These are phyloP conservation scores for Fomitopsis serialis DNA, from an alignment of 768 basidiomycete genomes.

Conservation along the genomic window DNA sequence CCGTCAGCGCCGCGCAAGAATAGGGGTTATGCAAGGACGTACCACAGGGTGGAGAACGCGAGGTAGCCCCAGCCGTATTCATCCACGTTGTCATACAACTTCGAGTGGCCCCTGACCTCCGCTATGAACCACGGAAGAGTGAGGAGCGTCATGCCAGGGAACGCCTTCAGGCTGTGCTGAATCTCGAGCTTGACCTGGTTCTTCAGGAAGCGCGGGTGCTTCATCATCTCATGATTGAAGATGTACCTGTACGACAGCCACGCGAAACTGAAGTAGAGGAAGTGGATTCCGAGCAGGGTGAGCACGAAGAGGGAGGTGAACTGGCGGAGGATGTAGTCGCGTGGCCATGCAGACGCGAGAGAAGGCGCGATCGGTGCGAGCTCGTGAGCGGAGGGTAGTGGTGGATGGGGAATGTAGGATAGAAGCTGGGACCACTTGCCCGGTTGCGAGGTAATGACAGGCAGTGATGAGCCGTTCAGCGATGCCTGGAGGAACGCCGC, in stretches of 20 bases:
- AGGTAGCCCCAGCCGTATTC: slow-evolving; percentile 79
- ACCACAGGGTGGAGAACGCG: slow-evolving; percentile 64
- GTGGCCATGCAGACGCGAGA: slow-evolving; percentile 72
- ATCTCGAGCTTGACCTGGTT: slow-evolving; percentile 87
- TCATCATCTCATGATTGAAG: slow-evolving; percentile 95
- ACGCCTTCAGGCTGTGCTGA: slow-evolving; percentile 60
- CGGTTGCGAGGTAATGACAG: slow-evolving; percentile 29
- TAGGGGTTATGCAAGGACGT: slow-evolving; percentile 21
- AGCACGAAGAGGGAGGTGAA: slow-evolving; percentile 62
- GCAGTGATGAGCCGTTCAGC: slow-evolving; percentile 24
- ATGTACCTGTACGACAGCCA: slow-evolving; percentile 75
- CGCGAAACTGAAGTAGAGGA: slow-evolving; percentile 90
- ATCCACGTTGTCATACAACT: slow-evolving; percentile 70
- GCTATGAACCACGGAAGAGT: slow-evolving; percentile 93
- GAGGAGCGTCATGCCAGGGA: slow-evolving; percentile 76
- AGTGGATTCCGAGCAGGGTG: slow-evolving; percentile 75
- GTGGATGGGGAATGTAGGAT: slow-evolving; percentile 53
- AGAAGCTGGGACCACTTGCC: slow-evolving; percentile 52
- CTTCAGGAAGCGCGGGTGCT: slow-evolving; percentile 88
- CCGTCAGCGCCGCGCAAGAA: background rate
- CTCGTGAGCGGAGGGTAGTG: slow-evolving; percentile 36
- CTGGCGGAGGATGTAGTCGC: slow-evolving; percentile 80
- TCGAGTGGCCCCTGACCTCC: slow-evolving; percentile 83
- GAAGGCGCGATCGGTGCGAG: slow-evolving; percentile 24
- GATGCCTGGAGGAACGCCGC: slow-evolving; percentile 13